Evolutionary conservation across 1,284 basidiomycete species (phyloP), one percentile per base, ranked within the genome.

Genomic region (Ceratobasidium sp.): DNA sequence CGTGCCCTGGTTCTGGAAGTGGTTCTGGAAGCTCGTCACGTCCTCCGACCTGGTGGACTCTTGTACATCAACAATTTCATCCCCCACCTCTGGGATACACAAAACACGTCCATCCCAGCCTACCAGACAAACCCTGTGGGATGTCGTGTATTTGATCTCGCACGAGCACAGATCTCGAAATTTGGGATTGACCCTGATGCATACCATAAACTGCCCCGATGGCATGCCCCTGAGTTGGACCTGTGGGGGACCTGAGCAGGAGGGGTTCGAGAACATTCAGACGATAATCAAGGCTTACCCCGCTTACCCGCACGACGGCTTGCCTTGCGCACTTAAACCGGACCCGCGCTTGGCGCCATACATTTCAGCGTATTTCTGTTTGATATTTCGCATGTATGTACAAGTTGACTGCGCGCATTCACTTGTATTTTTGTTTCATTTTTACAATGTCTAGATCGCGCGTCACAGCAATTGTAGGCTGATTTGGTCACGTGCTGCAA

Each of bases 1-100:
- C 65, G 30, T 3, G 46, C 46, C 4, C 20, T 30, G 27, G 27
- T 30, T 30, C 27, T 30, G 27, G 27, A 30, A 30, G 27, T 67
- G 18, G 23, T 67, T 5, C 65, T 14, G 4, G 65, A 67, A 35
- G n/a, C 48, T 27, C 27, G 50, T 52, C 65, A 46, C 20, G 65
- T 67, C 18, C 23, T 67, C 7, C 65, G 65, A 3, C 65, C 65
- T 14, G 65, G 65, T 5, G 65, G 44, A 5, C 46, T 67, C 38
- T 5, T 67, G 8, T 12, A 67, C 20, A 52, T 67, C 27, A 38
- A 23, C 14, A 46, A 52, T 7, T 67, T 67, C 48, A 10, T 33
- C 33, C 65, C 65, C 7, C 35, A 46, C 14, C 23, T 67, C 10
- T 67, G 65, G 65, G 48, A 67, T 30, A 5, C 46, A 23, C 6